Base-by-base conservation (phyloP, 306 rosid species). In the Delonix regia region DNA sequence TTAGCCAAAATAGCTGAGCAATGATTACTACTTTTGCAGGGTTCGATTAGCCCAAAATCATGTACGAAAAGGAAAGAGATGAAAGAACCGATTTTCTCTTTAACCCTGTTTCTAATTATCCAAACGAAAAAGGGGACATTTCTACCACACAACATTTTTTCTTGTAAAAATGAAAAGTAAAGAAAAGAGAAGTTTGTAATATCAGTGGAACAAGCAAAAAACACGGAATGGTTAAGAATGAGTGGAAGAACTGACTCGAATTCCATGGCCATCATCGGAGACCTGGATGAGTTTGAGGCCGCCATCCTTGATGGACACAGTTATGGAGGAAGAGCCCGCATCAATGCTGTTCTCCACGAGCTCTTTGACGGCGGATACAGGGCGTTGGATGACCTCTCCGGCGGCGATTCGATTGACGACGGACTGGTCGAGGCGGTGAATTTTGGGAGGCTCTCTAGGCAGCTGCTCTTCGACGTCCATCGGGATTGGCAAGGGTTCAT, bases 321-420 rank as follows among this genome's bases (percentile, higher is more conserved):
- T 89, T 18, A 95, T 65, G 85, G 96, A 84, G 81, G 97, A 81
- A 69, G 99, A 84, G 57, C 28, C 69, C 33, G 99, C 99, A 78
- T 95, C 99, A 27, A 94, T 90, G 85, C 99, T 90, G 88, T 92
- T 94, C 85, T 94, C 99, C 27, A 90, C 81, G 41, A 94, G 97
- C 88, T 94, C 99, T 67, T 94, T 92, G 24, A 90, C 87, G 68
- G 93, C 99, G 48, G 97, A 90, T 1, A 87, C 95, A 0, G 99
- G 99, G 36, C 95, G 94, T 45, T 94, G 99, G 82, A 94, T 89
- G 74, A 92, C 99, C 85, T 92, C 97, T 4, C 99, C 97, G 65
- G 99, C 97, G 41, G 99, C 94, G 73, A 94, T 92, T 82, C 97
- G 90, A 86, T 94, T 94, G 11, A 94, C 99, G 4, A 94, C 97